Evolutionary conservation across 2,329 filamentous ascomycete genomes (phyloP).

Genomic region (Fusarium sulawesiense): DNA sequence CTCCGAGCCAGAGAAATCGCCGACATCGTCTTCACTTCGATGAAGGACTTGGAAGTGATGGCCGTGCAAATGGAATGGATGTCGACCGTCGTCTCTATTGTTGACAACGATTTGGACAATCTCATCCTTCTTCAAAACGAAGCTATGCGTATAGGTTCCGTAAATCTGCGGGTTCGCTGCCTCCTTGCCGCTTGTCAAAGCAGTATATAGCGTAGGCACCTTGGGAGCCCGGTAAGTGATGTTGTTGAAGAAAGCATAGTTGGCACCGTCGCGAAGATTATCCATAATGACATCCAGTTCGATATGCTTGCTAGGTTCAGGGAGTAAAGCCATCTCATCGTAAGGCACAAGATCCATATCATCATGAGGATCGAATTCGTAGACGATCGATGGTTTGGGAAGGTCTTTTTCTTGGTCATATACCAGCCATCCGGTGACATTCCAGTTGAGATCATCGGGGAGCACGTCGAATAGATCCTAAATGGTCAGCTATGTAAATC

Average conservation of each 20-base stretch:
- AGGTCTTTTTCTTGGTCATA: slow-evolving; percentile 62
- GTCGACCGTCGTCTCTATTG: slow-evolving; percentile 76
- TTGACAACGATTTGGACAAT: slow-evolving; percentile 83
- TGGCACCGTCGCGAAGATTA: slow-evolving; percentile 70
- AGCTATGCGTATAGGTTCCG: slow-evolving; percentile 72
- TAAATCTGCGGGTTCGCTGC: slow-evolving; percentile 71
- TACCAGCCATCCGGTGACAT: slow-evolving; percentile 73
- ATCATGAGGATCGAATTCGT: slow-evolving; percentile 75
- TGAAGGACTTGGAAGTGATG: slow-evolving; percentile 77
- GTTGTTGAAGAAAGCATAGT: slow-evolving; percentile 77
- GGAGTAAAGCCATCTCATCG: slow-evolving; percentile 71
- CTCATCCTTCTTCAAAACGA: slow-evolving; percentile 74
- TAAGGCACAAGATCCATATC: slow-evolving; percentile 77
- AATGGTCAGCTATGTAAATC: slow-evolving; percentile 11
- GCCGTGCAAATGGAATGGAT: slow-evolving; percentile 84
- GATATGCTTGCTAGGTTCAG: slow-evolving; percentile 71
- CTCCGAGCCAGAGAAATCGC: slow-evolving; percentile 62
- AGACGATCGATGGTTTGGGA: slow-evolving; percentile 64
- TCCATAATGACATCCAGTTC: slow-evolving; percentile 72
- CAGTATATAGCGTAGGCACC: slow-evolving; percentile 84
- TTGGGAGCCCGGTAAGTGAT: slow-evolving; percentile 79
- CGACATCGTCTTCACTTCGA: slow-evolving; percentile 68
- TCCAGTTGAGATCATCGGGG: slow-evolving; percentile 75
- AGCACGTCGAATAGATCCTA: slow-evolving; percentile 75
- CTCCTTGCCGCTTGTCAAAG: slow-evolving; percentile 70